Evolutionary conservation across 169 alveolate genomes (phyloP).

Genomic region (Cryptosporidium canis): DNA sequence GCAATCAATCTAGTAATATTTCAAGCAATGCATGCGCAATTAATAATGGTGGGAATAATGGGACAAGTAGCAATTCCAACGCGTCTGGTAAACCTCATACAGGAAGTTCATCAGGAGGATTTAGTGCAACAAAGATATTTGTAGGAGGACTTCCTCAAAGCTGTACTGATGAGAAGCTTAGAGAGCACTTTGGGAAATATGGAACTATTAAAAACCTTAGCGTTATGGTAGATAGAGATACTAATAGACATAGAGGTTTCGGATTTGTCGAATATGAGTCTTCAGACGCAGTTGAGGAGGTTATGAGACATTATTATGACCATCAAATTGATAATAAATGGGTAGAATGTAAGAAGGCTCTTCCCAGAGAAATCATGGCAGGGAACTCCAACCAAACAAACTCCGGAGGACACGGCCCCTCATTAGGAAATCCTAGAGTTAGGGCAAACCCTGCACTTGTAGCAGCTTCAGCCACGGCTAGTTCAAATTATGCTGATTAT

Average conservation of each 20-base stretch:
- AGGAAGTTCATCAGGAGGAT: conserved; percentile 21
- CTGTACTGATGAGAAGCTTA: conserved; percentile 80
- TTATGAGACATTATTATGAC: conserved; percentile 73
- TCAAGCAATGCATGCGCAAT: not conserved
- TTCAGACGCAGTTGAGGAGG: conserved; percentile 77
- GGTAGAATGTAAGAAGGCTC: conserved; percentile 79
- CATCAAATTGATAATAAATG: conserved; percentile 76
- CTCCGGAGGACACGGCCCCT: not conserved
- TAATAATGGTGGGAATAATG: conserved; percentile 11
- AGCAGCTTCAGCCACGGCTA: conserved; percentile 25
- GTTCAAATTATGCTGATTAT: conserved; percentile 46
- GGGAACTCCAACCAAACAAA: conserved; percentile 23
- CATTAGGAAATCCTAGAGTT: conserved; percentile 36
- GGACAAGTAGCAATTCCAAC: conserved; percentile 31
- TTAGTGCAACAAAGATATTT: conserved; percentile 81
- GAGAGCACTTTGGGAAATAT: conserved; percentile 79
- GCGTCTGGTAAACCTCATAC: not conserved
- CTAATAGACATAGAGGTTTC: conserved; percentile 82
- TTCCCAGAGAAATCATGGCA: conserved; percentile 74
- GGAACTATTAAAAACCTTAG: conserved; percentile 80
- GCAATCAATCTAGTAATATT: not conserved
- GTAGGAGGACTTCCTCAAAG: conserved; percentile 89
- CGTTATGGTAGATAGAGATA: conserved; percentile 82
- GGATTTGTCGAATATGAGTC: conserved; percentile 78
- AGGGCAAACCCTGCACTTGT: conserved; percentile 34